phyloP scores from a whole-genome alignment of 306 rosid species.

The Gastrolobium villosum region DNA sequence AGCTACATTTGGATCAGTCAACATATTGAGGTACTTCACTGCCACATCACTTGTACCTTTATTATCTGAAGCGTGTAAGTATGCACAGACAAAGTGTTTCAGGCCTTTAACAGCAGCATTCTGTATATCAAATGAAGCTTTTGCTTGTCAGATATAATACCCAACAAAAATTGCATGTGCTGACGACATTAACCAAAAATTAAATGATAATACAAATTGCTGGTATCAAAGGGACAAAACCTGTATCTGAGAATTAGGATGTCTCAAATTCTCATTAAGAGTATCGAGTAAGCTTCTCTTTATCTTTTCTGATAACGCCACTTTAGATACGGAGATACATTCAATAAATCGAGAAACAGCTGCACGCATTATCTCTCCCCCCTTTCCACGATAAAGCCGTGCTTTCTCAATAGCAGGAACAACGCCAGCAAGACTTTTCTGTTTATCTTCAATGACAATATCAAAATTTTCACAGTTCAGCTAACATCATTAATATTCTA shows the following conservation, averaged over 20 bases:
- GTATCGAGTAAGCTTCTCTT: slow-evolving; percentile 80
- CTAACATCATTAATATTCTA: slow-evolving; percentile 34
- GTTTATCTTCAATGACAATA: slow-evolving; percentile 66
- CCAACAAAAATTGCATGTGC: slow-evolving; percentile 37
- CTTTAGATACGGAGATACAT: slow-evolving; percentile 70
- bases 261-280: slow-evolving; percentile 90
- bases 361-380: slow-evolving; percentile 97
- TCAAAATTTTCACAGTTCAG: slow-evolving; percentile 34
- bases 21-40: slow-evolving; percentile 75
- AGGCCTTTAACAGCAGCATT: slow-evolving; percentile 84
- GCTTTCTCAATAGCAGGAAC: slow-evolving; percentile 94
- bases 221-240: slow-evolving; percentile 53
- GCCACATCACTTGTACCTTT: slow-evolving; percentile 62
- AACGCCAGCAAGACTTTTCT: slow-evolving; percentile 76
- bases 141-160: slow-evolving; percentile 33
- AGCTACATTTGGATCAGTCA: slow-evolving; percentile 87
- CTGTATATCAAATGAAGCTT: slow-evolving; percentile 57
- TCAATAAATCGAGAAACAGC: slow-evolving; percentile 94
- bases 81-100: slow-evolving; percentile 74
- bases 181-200: slow-evolving; percentile 14
- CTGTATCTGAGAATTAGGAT: slow-evolving; percentile 98
- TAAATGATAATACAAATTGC: slow-evolving; percentile 30
- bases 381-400: slow-evolving; percentile 95
- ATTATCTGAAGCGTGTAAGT: slow-evolving; percentile 60
- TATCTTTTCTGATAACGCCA: slow-evolving; percentile 75